Percentiles rank a stretch among this genome's conserved stretches.
Evolutionary conservation across 768 basidiomycete species (phyloP).

Genomic region (Boletales sp.): DNA sequence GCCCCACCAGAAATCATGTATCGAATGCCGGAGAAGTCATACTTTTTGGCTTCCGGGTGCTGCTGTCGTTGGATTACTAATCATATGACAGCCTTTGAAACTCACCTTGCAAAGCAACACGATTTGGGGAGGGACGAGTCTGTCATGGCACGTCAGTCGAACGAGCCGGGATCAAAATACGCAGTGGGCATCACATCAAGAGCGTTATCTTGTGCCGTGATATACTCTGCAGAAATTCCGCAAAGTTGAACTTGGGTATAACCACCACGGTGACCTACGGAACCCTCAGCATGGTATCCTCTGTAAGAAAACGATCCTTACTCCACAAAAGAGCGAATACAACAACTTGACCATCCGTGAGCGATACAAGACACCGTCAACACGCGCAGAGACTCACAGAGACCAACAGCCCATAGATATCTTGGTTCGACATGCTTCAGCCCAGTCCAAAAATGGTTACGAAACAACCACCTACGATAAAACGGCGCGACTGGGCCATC

Average conservation of each 20-base stretch:
- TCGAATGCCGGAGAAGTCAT: constrained; percentile 51
- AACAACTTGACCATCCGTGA: constrained; percentile 40
- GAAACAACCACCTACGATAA: constrained; percentile 43
- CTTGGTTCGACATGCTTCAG: constrained; percentile 30
- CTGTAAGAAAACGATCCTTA: constrained; percentile 23
- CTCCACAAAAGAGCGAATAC: constrained; percentile 50
- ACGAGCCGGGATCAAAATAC: background rate
- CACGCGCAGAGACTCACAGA: constrained; percentile 35
- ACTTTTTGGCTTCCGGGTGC: constrained; percentile 50
- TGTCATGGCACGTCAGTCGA: constrained; percentile 18
- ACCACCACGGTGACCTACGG: constrained; percentile 53
- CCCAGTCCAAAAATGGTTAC: background rate
- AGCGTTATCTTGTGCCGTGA: constrained; percentile 54
- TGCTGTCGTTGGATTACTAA: constrained; percentile 18
- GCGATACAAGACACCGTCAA: background rate
- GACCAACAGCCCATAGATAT: constrained; percentile 59
- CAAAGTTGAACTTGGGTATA: constrained; percentile 60
- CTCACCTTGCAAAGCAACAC: constrained; percentile 64
- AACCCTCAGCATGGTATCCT: constrained; percentile 1
- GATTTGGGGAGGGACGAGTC: constrained; percentile 64
- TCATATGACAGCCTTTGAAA: background rate
- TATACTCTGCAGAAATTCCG: constrained; percentile 60
- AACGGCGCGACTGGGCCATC: constrained; percentile 49
- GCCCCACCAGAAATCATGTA: constrained; percentile 59
- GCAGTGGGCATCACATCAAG: constrained; percentile 39